Base-by-base conservation (phyloP, 2,329 filamentous ascomycete species). In the Colletotrichum lini region DNA sequence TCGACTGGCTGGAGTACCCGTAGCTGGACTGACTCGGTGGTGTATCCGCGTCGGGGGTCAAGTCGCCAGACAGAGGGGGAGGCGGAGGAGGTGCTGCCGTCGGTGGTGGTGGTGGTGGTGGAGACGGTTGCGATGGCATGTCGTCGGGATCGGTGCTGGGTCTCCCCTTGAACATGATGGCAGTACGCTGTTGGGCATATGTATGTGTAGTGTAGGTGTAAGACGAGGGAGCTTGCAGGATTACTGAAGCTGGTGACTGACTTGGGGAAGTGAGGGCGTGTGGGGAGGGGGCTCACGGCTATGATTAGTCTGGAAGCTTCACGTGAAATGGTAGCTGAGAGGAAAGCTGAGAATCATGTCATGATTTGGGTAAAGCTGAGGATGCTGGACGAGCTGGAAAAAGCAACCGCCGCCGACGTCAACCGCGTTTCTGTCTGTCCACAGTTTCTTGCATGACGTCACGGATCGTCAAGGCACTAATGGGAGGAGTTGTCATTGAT, bases 381-480 rank as follows among this genome's bases (percentile, higher is more conserved):
- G 40, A 53, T 58, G 45, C 30, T 8, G 30, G 30, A 30, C 3
- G 30, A 30, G 30, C 30, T 30, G 30, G 7, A 26, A 52, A 23
- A 64, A 50, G 30, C n/a, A 45, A 35, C 70, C 66, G 70, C 70
- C 70, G 66, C 70, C 70, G 70, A 72, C 70, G 66, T 72, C 70
- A 72, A 70, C 59, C 61, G 58, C 68, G 65, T 68, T 45, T 58
- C 44, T 68, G 50, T 30, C 30, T 30, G 30, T 30, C 30, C 30
- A 30, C 30, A 30, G 30, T 30, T 30, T 30, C 30, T 30, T 18
- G 21, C 54, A 65, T 72, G 70, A 72, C 70, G 70, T 72, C 70
- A 72, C 60, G 49, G 35, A 49, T 23, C 57, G 54, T 21, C 30
- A 30, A 15, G 23, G 40, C 53, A 59, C 59, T 59, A 21, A 64